phyloP scores from a whole-genome alignment of 2,329 filamentous ascomycete genomes.

The Sclerotinia spermophila region DNA sequence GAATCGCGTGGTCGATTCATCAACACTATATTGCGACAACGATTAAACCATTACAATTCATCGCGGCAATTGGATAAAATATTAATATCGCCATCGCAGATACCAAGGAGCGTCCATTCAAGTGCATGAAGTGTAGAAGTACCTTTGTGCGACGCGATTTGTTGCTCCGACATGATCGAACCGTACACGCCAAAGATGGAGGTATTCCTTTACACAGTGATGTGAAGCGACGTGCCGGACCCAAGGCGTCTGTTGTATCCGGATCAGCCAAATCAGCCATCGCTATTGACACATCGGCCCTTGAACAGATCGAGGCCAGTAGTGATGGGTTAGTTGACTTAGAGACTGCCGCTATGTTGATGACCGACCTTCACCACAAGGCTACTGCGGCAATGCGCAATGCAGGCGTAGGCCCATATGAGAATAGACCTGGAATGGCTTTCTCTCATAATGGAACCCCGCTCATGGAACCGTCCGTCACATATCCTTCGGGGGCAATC shows the following conservation, averaged over 20 bases:
- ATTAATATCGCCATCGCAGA: slow-evolving; percentile 52
- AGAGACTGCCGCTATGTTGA: slow-evolving; percentile 96
- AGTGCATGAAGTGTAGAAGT: slow-evolving; percentile 96
- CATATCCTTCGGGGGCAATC: slow-evolving; percentile 74
- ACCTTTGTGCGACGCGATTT: slow-evolving; percentile 98
- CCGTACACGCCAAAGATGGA: slow-evolving; percentile 97
- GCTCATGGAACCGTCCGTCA: slow-evolving; percentile 72
- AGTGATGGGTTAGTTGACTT: slow-evolving; percentile 91
- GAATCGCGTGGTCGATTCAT: slow-evolving; percentile 20
- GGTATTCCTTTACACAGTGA: slow-evolving; percentile 92
- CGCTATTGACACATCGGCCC: slow-evolving; percentile 75
- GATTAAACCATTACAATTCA: not conserved
- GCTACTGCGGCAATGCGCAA: slow-evolving; percentile 70
- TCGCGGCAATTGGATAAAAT: slow-evolving; percentile 9
- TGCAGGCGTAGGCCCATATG: slow-evolving; percentile 49
- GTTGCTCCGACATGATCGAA: slow-evolving; percentile 93
- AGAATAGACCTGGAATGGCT: slow-evolving; percentile 58
- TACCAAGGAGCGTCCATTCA: slow-evolving; percentile 98
- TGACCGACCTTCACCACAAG: slow-evolving; percentile 97
- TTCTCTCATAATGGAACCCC: slow-evolving; percentile 69
- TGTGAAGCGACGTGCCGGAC: slow-evolving; percentile 75
- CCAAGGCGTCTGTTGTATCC: slow-evolving; percentile 61
- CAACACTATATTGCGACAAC: slow-evolving; percentile 2
- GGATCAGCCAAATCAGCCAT: slow-evolving; percentile 73
- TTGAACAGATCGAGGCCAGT: slow-evolving; percentile 90